A percentile compares a stretch with the other conserved stretches of the same genome.
phyloP scores from a whole-genome alignment of 441 rosid genomes.

The Geranium incanum region DNA sequence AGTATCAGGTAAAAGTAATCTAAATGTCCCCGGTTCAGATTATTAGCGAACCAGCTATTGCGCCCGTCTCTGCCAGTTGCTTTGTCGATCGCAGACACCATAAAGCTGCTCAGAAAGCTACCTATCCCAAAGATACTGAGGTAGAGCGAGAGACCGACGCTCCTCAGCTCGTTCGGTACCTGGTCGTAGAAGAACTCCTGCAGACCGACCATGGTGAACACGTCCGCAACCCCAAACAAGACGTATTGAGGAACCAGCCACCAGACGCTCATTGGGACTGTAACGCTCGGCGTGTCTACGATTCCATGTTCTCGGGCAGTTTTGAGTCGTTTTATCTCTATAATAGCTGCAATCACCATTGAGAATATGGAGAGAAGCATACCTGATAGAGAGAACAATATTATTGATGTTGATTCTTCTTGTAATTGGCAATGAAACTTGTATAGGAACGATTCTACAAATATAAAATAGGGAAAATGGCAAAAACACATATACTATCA shows the following conservation, averaged over 20 bases:
- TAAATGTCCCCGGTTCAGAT: slow-evolving; percentile 43
- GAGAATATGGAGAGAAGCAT: slow-evolving; percentile 19
- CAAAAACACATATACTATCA: no score
- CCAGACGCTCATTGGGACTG: slow-evolving; percentile 28
- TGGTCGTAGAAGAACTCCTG: slow-evolving; percentile 31
- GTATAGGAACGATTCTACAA: no score
- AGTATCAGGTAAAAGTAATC: slow-evolving; percentile 51
- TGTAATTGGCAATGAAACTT: no score
- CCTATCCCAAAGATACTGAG: slow-evolving; percentile 26
- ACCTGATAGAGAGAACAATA: no score
- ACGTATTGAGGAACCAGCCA: slow-evolving; percentile 29
- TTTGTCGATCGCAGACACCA: slow-evolving; percentile 21
- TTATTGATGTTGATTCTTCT: no score
- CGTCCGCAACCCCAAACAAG: slow-evolving; percentile 24
- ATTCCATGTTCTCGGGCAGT: slow-evolving; percentile 22
- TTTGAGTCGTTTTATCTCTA: slow-evolving; percentile 23
- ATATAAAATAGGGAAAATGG: no score
- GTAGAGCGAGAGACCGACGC: slow-evolving; percentile 25
- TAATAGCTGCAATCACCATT: slow-evolving; percentile 24
- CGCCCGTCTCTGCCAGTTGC: slow-evolving; percentile 13
- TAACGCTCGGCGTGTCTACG: slow-evolving; percentile 18
- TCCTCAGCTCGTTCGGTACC: slow-evolving; percentile 25
- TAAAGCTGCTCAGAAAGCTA: slow-evolving; percentile 25
- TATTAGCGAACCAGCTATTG: slow-evolving; percentile 27
- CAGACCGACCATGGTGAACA: slow-evolving; percentile 29